Base-by-base conservation (phyloP, 2,329 filamentous ascomycete species). In the Penicillium frequentans region DNA sequence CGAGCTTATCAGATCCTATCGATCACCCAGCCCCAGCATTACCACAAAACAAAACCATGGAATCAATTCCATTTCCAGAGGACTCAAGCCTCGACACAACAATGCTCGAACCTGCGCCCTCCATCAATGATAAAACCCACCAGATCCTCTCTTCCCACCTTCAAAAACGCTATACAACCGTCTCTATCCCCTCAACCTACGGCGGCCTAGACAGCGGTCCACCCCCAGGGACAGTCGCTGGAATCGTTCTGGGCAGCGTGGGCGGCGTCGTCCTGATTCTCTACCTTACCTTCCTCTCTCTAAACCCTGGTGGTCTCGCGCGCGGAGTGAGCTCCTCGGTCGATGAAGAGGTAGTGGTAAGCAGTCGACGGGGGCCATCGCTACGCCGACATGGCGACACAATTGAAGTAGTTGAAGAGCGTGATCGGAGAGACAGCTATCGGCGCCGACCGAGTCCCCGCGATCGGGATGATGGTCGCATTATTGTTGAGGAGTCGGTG, bases 151-250 rank as follows among this genome's bases (percentile, higher is more conserved):
- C 58, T 51, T 57, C 9, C 3, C 52, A 59, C 54, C 57, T 64
- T 42, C 49, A 66, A 59, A 63, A 60, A 35, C 65, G 66, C 46
- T 69, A 69, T 58, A 64, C 63, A 54, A 72, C 75, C 51, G 63
- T 77, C 63, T 76, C 84, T 59, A 86, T 89, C 64, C 85, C 86
- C 1, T 81, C 83, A 26, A 84, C 84, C 63, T 89, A 89, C 72
- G 77, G 80, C 46, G 77, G 78, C 52, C 74, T 84, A 33, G 73
- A 82, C 68, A 66, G 74, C 26, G 81, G 84, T 6, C 84, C 84
- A 0, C 47, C 77, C 1, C 81, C 85, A 0, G 85, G 83, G 53
- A 80, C 81, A 39, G 81, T 88, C 1, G 84, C 80, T 10, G 86
- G 86, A 54, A 87, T 88, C 56, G 81, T 76, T 60, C 69, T 83